These are phyloP conservation scores for Trametopsis cervina DNA, from an alignment of 768 basidiomycete genomes.

Conservation along the genomic window DNA sequence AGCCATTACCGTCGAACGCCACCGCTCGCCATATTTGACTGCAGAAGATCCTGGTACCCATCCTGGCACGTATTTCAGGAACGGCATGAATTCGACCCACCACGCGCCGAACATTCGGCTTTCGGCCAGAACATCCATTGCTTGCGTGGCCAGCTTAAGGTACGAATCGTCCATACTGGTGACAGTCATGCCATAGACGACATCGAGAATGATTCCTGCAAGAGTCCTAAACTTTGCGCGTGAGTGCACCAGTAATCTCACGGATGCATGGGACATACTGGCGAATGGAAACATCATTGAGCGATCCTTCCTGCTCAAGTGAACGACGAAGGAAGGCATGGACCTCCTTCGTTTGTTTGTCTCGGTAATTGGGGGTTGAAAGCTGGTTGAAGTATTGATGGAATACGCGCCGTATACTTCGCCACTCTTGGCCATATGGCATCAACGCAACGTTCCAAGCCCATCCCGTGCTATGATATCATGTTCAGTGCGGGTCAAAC, in stretches of 20 bases:
- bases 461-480: slow-evolving; percentile 7
- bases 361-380: slow-evolving; percentile 3
- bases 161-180: slow-evolving; percentile 1
- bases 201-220: slow-evolving; percentile 1
- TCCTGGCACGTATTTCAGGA: not conserved
- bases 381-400: slow-evolving; percentile 13
- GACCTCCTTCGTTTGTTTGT: not conserved
- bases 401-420: slow-evolving; percentile 7
- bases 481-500: too few species aligned
- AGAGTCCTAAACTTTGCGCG: slow-evolving; percentile 2
- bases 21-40: not conserved
- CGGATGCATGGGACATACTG: not conserved
- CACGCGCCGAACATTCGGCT: not conserved
- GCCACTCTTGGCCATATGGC: slow-evolving; percentile 12
- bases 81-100: slow-evolving; percentile 7
- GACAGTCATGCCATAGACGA: slow-evolving; percentile 6
- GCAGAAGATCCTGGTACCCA: not conserved
- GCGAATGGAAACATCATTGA: not conserved
- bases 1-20: not conserved
- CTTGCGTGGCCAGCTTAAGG: slow-evolving; percentile 3
- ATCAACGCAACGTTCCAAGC: slow-evolving; percentile 9
- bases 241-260: not conserved
- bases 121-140: not conserved
- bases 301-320: not conserved
- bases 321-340: not conserved